phyloP scores from a whole-genome alignment of 345 rosid species.

The Eucalyptus regnans region DNA sequence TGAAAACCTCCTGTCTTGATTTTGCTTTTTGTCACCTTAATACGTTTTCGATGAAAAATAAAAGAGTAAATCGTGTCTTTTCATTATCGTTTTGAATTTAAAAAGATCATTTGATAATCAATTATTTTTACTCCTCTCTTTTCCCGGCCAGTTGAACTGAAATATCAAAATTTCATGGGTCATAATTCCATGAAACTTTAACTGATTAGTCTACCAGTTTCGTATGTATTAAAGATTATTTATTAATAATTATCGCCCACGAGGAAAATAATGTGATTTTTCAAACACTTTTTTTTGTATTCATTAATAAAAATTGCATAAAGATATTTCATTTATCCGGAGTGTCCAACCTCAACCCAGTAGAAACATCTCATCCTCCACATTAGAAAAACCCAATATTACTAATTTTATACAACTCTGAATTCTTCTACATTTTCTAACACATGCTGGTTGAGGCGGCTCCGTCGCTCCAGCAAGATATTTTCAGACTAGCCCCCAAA shows the following conservation, averaged over 20 bases:
- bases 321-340: background rate
- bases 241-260: background rate
- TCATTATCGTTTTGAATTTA: background rate
- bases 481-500: background rate
- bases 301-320: background rate
- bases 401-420: background rate
- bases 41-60: background rate
- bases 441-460: background rate
- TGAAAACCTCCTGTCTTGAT: background rate
- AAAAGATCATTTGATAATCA: background rate
- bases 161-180: background rate
- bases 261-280: background rate
- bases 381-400: background rate
- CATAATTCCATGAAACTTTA: background rate
- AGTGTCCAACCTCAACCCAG: background rate
- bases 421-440: background rate
- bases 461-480: background rate
- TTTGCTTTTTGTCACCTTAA: background rate
- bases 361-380: background rate
- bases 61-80: background rate
- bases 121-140: background rate
- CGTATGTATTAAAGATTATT: background rate
- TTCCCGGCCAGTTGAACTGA: background rate
- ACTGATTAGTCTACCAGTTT: background rate
- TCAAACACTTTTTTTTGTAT: background rate